Evolutionary conservation across 108 stramenopile species (phyloP).

Genomic region (Cyclotella baltica): DNA sequence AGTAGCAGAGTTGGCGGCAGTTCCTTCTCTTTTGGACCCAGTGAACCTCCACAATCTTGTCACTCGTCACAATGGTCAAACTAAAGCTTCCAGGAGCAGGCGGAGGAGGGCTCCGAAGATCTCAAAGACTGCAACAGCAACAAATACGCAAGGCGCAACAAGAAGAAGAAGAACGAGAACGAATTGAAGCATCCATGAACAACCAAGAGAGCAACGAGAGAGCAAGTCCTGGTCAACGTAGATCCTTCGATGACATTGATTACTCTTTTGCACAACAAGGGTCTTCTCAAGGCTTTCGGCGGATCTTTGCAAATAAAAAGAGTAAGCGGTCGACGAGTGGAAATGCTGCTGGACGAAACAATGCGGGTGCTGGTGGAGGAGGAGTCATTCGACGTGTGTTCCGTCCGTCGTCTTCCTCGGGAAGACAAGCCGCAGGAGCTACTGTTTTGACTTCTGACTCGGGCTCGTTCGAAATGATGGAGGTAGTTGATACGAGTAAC

Average conservation of each 20-base stretch:
- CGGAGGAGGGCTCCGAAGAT: background rate
- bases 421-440: background rate
- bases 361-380: background rate
- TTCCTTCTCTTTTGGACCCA: background rate
- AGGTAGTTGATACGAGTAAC: conserved; percentile 9
- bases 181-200: background rate
- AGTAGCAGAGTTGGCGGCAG: background rate
- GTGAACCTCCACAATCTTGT: background rate
- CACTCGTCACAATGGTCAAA: conserved; percentile 5
- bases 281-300: conserved; percentile 5
- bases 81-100: conserved; percentile 2
- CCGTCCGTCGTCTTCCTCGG: conserved; percentile 12
- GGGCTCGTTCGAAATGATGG: conserved; percentile 11
- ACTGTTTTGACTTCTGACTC: background rate
- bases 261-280: background rate
- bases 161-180: background rate
- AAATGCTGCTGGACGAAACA: background rate
- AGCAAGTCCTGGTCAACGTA: background rate
- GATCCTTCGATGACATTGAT: conserved; percentile 11
- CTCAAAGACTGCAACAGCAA: conserved; percentile 11
- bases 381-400: conserved; percentile 13
- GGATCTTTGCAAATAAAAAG: conserved; percentile 14
- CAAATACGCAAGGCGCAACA: background rate
- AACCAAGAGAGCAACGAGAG: background rate
- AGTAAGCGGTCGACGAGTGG: background rate